A percentile compares a stretch with the other conserved stretches of the same genome.
Conservation (phyloP, 352 stramenopile species). For the Globisporangium okanoganense region DNA sequence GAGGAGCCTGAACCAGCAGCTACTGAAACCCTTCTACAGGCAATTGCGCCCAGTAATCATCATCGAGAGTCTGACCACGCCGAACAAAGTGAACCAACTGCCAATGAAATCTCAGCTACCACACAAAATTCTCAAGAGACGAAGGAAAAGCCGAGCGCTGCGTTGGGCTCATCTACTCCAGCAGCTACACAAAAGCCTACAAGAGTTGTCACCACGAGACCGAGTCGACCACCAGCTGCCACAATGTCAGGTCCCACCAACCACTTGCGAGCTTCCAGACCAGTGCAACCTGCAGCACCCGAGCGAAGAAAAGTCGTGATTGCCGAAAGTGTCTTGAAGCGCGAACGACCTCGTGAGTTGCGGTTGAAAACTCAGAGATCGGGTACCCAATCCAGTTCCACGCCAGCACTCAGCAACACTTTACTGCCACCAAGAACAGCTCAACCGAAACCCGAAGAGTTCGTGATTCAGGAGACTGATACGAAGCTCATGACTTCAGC, state of each 20-base stretch:
- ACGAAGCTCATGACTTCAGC: not conserved
- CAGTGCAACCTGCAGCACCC: not conserved
- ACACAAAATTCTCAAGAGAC: not conserved
- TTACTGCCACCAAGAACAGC: not conserved
- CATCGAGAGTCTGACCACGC: not conserved
- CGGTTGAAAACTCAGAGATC: conserved; percentile 1
- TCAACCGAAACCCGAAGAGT: not conserved
- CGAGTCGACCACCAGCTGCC: conserved; percentile 2
- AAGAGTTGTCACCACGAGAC: not conserved
- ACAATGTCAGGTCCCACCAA: not conserved
- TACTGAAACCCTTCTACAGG: not conserved
- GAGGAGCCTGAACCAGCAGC: too few species aligned
- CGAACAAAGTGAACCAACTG: not conserved
- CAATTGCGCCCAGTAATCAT: too few species aligned
- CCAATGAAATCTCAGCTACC: not conserved
- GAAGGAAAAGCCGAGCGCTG: not conserved
- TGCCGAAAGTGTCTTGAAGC: conserved; percentile 2
- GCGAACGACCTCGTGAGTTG: conserved; percentile 12
- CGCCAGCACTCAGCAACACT: not conserved
- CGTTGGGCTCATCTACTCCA: not conserved
- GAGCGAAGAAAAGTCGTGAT: not conserved
- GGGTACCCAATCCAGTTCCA: not conserved
- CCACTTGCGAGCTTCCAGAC: not conserved
- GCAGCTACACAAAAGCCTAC: not conserved
- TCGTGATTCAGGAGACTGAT: not conserved